Conservation (phyloP, 768 basidiomycete genomes). For the Crucibulum laeve region DNA sequence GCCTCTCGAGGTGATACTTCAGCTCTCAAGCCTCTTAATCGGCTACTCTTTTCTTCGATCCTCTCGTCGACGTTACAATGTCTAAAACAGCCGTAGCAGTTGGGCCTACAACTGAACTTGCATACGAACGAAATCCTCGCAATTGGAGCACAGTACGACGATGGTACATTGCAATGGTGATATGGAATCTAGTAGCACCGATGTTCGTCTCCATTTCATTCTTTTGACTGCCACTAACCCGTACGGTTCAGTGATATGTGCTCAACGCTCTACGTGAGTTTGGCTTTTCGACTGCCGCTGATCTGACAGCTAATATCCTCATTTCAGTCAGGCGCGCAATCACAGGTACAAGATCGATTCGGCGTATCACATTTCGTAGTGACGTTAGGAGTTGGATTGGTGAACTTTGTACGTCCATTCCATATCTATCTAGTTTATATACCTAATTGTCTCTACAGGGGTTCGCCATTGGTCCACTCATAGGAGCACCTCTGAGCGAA, state of each 20-base stretch:
- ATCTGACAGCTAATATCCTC: background rate
- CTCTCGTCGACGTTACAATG: no score
- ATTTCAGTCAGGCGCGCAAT: slow-evolving; percentile 3
- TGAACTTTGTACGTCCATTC: slow-evolving; percentile 3
- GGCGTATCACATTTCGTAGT: slow-evolving; percentile 5
- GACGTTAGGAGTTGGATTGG: slow-evolving; percentile 5
- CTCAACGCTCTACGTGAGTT: slow-evolving; percentile 4
- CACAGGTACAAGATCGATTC: slow-evolving; percentile 6
- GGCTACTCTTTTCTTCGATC: no score
- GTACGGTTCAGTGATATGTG: slow-evolving; percentile 3
- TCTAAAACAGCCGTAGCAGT: no score
- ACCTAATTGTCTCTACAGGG: slow-evolving; percentile 1
- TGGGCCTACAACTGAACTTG: no score
- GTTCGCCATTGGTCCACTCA: slow-evolving; percentile 10
- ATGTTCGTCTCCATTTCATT: slow-evolving; percentile 2
- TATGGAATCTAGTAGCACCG: slow-evolving; percentile 6
- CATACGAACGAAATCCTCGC: slow-evolving; percentile 9
- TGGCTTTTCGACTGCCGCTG: background rate
- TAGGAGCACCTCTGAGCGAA: slow-evolving; percentile 9
- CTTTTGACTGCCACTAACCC: background rate
- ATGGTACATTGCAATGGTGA: slow-evolving; percentile 8
- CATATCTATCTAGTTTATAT: background rate
- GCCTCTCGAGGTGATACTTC: no score
- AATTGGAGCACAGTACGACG: slow-evolving; percentile 6
- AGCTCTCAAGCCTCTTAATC: no score